Conservation (phyloP, 2,329 filamentous ascomycete species). For the Thielaviopsis populi region DNA sequence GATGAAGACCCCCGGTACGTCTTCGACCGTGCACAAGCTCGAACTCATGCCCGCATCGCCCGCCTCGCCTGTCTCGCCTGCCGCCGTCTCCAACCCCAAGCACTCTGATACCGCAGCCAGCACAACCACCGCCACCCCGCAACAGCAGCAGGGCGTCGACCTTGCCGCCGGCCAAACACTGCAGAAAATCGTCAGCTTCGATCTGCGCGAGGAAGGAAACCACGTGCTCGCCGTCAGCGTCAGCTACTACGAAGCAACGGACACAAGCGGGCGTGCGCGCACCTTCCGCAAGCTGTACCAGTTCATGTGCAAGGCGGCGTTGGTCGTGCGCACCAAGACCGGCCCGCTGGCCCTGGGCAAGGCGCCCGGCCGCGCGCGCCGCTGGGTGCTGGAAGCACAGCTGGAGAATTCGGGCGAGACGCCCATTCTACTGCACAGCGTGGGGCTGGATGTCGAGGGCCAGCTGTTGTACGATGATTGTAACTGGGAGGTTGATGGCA, state of each 20-base stretch:
- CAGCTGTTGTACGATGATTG: constrained; percentile 39
- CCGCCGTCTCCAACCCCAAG: constrained; percentile 13
- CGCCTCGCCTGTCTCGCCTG: not conserved
- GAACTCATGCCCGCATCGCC: constrained; percentile 37
- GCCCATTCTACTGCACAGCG: constrained; percentile 59
- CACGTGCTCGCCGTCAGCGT: constrained; percentile 89
- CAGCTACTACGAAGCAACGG: constrained; percentile 78
- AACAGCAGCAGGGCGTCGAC: constrained; percentile 28
- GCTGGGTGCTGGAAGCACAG: constrained; percentile 81
- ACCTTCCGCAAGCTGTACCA: constrained; percentile 95
- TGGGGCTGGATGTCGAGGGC: constrained; percentile 38
- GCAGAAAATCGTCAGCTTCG: constrained; percentile 70
- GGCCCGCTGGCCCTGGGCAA: constrained; percentile 37
- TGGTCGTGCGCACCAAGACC: constrained; percentile 84
- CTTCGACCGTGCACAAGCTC: constrained; percentile 44
- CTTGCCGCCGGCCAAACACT: constrained; percentile 50
- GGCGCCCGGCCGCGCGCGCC: constrained; percentile 23
- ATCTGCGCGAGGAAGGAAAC: constrained; percentile 85
- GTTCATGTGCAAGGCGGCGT: constrained; percentile 78
- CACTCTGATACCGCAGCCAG: constrained; percentile 18
- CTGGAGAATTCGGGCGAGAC: constrained; percentile 87
- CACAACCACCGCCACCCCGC: constrained; percentile 33
- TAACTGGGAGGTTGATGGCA: constrained; percentile 37
- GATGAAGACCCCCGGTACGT: constrained; percentile 72
- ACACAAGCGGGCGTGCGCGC: constrained; percentile 54